A percentile compares a stretch with the other conserved stretches of the same genome.
Conservation (phyloP, 140 eudicot species). For the Flaveria floridana region DNA sequence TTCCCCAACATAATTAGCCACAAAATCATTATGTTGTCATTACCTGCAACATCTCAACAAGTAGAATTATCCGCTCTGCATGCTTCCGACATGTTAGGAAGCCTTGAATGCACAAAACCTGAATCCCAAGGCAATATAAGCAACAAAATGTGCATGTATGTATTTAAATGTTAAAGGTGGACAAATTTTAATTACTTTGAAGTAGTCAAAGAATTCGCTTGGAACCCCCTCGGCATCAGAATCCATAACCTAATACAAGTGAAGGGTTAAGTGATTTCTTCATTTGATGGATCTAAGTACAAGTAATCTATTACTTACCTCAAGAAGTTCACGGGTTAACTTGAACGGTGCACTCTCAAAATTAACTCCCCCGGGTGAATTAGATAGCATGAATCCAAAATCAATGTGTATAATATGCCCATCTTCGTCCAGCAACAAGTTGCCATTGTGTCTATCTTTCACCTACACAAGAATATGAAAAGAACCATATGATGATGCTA, state of each 20-base stretch:
- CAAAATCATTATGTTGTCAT: background rate
- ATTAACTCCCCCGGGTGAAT: constrained; percentile 99
- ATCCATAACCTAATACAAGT: constrained; percentile 84
- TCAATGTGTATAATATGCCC: constrained; percentile 98
- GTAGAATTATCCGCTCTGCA: constrained; percentile 97
- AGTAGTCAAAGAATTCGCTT: constrained; percentile 98
- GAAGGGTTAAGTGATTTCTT: constrained; percentile 16
- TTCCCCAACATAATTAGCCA: background rate
- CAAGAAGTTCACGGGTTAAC: constrained; percentile 98
- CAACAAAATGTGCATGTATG: constrained; percentile 19
- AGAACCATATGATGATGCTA: background rate
- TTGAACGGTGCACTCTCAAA: constrained; percentile 99
- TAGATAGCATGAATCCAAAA: constrained; percentile 98
- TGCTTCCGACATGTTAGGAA: constrained; percentile 96
- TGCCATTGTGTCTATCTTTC: constrained; percentile 98
- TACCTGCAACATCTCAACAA: constrained; percentile 99
- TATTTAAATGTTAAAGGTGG: background rate
- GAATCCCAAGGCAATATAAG: constrained; percentile 28
- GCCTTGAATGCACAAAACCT: constrained; percentile 99
- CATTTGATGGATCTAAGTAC: constrained; percentile 21
- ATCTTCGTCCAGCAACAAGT: constrained; percentile 95
- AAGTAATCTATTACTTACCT: constrained; percentile 51
- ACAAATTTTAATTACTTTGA: constrained; percentile 52
- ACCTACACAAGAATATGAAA: constrained; percentile 45
- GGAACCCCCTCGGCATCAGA: constrained; percentile 99